Base-by-base conservation (phyloP, 2,329 filamentous ascomycete species). In the Setomelanomma holmii region DNA sequence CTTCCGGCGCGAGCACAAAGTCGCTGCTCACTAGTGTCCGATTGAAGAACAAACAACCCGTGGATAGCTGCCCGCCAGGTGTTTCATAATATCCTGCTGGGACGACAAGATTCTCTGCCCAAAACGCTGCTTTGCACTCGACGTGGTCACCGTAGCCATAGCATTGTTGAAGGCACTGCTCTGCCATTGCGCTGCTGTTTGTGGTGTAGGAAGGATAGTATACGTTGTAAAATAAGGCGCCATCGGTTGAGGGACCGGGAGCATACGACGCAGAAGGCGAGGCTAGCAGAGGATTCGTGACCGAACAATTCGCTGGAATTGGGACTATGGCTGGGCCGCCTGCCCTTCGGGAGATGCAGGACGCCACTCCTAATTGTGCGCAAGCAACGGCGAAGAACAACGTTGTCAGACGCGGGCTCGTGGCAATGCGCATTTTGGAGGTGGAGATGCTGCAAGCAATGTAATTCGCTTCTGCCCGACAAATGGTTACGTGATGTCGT, bases 101-200 rank as follows among this genome's bases (percentile, higher is more conserved):
- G 7, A 67, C 61, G 12, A 58, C 56, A n/a, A 76, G 61, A n/a
- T 74, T 67, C 41, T 76, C 65, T 1, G 70, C 74, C 65, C 76
- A 69, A 23, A 69, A 73, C 2, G 68, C 71, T 7, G 64, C 63
- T 49, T 71, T 70, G 61, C 76, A 78, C 34, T 72, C 56, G 8
- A 55, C 58, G n/a, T 52, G 51, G 35, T 67, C 59, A 10, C 75
- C 75, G 40, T 72, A 74, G 11, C 76, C 75, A 48, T 77, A 74
- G 61, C 76, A 78, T 53, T 78, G 76, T 53, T 77, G 46, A 3
- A 72, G 63, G 53, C 75, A 78, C 45, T 74, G 67, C 46, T 64
- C 45, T 12, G 66, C 66, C 62, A 69, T 58, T 27, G 53, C 51
- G 2, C 61, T 68, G 14, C 39, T 63, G 56, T 72, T 67, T 16